A percentile compares a stretch with the other conserved stretches of the same genome.
phyloP scores from a whole-genome alignment of 495 filamentous ascomycete genomes.

The Hypoxylon subgilvum region DNA sequence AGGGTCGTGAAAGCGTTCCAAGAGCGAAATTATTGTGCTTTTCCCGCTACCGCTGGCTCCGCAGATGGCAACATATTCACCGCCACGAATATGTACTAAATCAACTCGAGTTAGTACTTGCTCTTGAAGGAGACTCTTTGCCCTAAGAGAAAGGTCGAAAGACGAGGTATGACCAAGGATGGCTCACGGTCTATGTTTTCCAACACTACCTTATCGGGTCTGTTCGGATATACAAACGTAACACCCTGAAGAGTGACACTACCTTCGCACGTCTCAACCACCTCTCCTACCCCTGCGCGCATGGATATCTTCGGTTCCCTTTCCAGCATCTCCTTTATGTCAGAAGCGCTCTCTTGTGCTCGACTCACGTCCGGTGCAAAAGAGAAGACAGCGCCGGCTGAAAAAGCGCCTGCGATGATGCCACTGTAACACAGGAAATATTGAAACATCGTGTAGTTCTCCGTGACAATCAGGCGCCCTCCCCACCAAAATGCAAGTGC shows the following conservation, averaged over 20 bases:
- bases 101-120: no score
- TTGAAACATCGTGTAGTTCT: conserved; percentile 73
- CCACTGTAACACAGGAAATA: conserved; percentile 83
- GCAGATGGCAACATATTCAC: conserved; percentile 72
- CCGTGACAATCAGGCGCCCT: conserved; percentile 72
- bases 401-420: conserved; percentile 49
- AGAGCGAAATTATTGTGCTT: conserved; percentile 67
- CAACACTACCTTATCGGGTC: no score
- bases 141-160: no score
- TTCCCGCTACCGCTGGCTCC: conserved; percentile 78
- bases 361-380: conserved; percentile 51
- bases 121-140: no score
- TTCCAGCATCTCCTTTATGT: no score
- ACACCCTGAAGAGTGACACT: no score
- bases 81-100: conserved; percentile 30
- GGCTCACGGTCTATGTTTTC: no score
- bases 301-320: no score
- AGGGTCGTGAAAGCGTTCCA: conserved; percentile 69
- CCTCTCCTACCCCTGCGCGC: no score
- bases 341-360: conserved; percentile 13
- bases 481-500: conserved; percentile 74
- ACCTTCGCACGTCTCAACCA: no score
- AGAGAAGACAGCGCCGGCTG: conserved; percentile 48
- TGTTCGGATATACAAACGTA: no score
- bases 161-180: no score